These are phyloP conservation scores for Papiliotrema laurentii DNA, from an alignment of 1,284 basidiomycete genomes.

Conservation along the genomic window DNA sequence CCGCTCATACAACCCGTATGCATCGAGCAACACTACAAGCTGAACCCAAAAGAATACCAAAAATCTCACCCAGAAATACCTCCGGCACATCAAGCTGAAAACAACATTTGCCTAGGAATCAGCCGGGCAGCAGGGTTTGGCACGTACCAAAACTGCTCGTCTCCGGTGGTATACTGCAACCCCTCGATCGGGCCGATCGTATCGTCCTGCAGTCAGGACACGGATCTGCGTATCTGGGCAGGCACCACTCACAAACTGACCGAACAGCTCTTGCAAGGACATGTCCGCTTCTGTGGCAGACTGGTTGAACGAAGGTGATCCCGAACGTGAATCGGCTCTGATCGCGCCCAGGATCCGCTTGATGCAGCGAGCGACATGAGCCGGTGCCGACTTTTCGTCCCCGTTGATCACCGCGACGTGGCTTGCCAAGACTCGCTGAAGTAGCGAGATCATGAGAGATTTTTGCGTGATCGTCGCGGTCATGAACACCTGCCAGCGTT, in stretches of 20 bases:
- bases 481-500: conserved; percentile 23
- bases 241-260: neutral
- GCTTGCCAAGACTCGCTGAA: conserved; percentile 16
- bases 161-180: neutral
- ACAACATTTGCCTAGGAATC: conserved; percentile 1
- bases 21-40: too few relatives aligned
- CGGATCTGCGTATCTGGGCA: too few relatives aligned
- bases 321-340: conserved; percentile 17
- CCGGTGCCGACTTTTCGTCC: conserved; percentile 15
- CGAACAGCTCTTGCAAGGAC: neutral
- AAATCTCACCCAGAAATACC: too few relatives aligned
- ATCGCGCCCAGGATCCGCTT: conserved; percentile 18
- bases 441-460: conserved; percentile 17
- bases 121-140: neutral
- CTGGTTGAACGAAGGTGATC: conserved; percentile 3
- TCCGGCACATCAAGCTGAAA: conserved; percentile 1
- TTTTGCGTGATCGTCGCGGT: conserved; percentile 17
- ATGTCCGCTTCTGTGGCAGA: neutral
- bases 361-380: conserved; percentile 24
- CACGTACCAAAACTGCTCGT: conserved; percentile 2
- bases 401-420: conserved; percentile 11
- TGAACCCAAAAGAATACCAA: too few relatives aligned
- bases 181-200: neutral
- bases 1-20: too few relatives aligned
- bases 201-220: neutral